A percentile compares a stretch with the other conserved stretches of the same genome.
Conservation (phyloP, 495 filamentous ascomycete genomes). For the Pseudevernia furfuracea region DNA sequence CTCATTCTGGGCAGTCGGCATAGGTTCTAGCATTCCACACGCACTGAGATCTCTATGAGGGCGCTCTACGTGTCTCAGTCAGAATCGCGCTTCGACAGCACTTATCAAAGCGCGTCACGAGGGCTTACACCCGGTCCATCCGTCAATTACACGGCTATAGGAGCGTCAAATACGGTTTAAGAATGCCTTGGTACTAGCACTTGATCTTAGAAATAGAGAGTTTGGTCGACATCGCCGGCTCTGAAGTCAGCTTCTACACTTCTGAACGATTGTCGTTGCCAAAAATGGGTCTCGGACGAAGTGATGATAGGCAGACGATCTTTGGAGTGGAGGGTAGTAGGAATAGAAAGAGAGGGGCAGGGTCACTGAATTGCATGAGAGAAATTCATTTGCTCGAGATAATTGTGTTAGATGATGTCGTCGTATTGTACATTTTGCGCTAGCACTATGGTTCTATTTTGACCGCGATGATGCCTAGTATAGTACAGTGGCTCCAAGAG, state of each 20-base stretch:
- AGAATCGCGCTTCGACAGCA: background rate
- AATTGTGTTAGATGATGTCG: background rate
- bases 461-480: background rate
- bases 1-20: conserved; percentile 2
- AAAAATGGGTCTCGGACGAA: background rate
- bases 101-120: no score
- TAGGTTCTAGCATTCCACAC: background rate
- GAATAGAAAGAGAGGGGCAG: background rate
- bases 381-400: background rate
- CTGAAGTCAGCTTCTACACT: no score
- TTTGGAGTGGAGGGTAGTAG: background rate
- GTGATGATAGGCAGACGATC: background rate
- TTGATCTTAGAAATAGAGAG: background rate
- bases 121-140: background rate
- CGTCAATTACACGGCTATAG: no score
- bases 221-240: background rate
- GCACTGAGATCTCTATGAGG: background rate
- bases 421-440: background rate
- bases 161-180: background rate
- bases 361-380: no score
- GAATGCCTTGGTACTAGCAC: background rate
- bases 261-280: background rate
- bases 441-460: background rate
- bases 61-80: background rate
- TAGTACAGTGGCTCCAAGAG: background rate